Evolutionary conservation across 768 basidiomycete species (phyloP), one percentile per base, ranked within the genome.

Genomic region (Cubamyces sp.): DNA sequence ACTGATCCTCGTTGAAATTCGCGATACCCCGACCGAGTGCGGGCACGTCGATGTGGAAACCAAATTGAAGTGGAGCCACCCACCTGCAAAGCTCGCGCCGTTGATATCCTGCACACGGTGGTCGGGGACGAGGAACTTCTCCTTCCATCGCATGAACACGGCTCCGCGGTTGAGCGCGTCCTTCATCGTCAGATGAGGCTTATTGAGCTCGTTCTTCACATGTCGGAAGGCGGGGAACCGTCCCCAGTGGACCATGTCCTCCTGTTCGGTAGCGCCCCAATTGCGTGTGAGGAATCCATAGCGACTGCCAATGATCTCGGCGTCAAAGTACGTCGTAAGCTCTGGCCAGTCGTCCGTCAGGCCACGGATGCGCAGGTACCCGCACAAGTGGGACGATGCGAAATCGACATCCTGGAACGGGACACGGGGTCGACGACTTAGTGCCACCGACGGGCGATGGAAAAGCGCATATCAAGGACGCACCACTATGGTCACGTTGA

Each of bases 71-170:
- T 66, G 50, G 68, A 64, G 48, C 26, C 48, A 34, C 41, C 41
- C 67, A 93, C 94, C 94, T 70, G 95, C 95, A 75, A 96, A 97
- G 73, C 92, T 94, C 19, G 95, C 95, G 45, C 95, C 95, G 69
- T 87, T 93, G 76, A 98, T 96, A 74, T 96, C 93, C 74, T 92
- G 87, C 30, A 96, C 92, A 61, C 88, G 85, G 76, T 96, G 92
- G 74, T 96, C 92, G 3, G 95, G 96, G n/a, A 98, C 92, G 55
- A 98, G 79, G 75, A 97, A 98, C 70, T 88, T 82, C 76, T 98
- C 96, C 76, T 98, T 98, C 91, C 94, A 96, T 62, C 96, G 82
- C 90, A 98, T 94, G 73, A 98, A 98, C 30, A 95, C 86, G 25
- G 89, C 89, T 1, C 89, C 88, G 51, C 90, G 84, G 69, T 90